Evolutionary conservation across 306 rosid genomes (phyloP).

Genomic region (Sindora glabra): DNA sequence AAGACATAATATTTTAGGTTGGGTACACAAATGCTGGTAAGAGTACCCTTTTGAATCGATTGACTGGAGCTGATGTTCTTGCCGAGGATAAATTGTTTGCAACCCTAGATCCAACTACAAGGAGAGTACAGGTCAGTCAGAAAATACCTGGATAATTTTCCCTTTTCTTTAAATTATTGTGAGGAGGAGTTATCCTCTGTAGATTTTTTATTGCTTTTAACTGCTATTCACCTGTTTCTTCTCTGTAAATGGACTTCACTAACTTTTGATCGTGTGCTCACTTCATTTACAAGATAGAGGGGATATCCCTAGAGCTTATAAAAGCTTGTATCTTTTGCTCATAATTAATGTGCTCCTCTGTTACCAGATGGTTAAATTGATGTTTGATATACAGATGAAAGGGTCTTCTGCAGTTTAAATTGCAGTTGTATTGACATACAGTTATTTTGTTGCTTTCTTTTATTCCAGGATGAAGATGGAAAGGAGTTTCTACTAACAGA

Average conservation of each 20-base stretch:
- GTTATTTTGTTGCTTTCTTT: slow-evolving; percentile 19
- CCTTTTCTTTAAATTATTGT: not conserved
- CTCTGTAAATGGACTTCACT: too few species aligned
- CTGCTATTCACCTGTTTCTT: not conserved
- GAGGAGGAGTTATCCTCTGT: not conserved
- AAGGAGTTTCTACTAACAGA: slow-evolving; percentile 91
- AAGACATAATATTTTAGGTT: slow-evolving; percentile 45
- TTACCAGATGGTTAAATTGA: too few species aligned
- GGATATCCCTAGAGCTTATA: not conserved
- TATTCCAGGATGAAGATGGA: slow-evolving; percentile 72
- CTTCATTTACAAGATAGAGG: too few species aligned
- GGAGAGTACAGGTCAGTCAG: slow-evolving; percentile 88
- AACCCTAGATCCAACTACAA: slow-evolving; percentile 94
- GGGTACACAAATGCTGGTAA: slow-evolving; percentile 99
- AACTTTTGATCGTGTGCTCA: too few species aligned
- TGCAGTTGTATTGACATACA: slow-evolving; percentile 11
- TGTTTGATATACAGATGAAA: not conserved
- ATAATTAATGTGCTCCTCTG: too few species aligned
- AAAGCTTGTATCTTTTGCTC: too few species aligned
- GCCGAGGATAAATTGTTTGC: slow-evolving; percentile 96
- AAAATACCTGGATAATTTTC: slow-evolving; percentile 10
- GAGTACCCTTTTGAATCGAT: slow-evolving; percentile 87
- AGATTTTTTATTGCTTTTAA: slow-evolving; percentile 12
- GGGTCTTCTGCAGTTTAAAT: not conserved
- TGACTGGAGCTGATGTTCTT: slow-evolving; percentile 92